Conservation (phyloP, 2,329 filamentous ascomycete species). For the Paracoccidioides brasiliensis region DNA sequence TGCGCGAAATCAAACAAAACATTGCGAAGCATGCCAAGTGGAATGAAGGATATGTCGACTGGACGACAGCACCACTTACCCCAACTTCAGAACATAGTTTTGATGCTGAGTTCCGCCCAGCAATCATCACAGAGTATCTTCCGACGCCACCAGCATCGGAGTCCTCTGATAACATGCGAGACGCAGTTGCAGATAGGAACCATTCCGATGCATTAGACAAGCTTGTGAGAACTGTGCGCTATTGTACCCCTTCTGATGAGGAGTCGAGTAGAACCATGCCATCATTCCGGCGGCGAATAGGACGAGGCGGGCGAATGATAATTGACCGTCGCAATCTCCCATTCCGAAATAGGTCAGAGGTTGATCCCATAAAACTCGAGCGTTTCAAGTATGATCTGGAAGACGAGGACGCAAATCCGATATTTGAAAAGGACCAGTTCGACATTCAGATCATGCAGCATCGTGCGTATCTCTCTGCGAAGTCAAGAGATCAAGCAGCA, state of each 20-base stretch:
- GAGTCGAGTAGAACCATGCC: conserved; percentile 37
- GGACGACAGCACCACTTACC: conserved; percentile 73
- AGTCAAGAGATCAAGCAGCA: conserved; percentile 30
- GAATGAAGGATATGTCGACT: conserved; percentile 81
- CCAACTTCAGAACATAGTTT: conserved; percentile 55
- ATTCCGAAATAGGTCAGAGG: conserved; percentile 36
- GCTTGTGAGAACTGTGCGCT: conserved; percentile 24
- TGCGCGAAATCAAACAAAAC: conserved; percentile 72
- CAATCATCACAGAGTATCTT: conserved; percentile 52
- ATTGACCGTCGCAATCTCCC: conserved; percentile 69
- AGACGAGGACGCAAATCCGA: conserved; percentile 61
- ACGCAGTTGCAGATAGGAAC: conserved; percentile 23
- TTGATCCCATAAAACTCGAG: conserved; percentile 43
- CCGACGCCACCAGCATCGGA: conserved; percentile 38
- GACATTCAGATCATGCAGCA: conserved; percentile 45
- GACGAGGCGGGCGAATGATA: conserved; percentile 71
- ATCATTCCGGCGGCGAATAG: conserved; percentile 70
- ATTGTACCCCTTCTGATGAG: conserved; percentile 32
- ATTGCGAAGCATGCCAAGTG: conserved; percentile 79
- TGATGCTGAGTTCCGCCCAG: conserved; percentile 55
- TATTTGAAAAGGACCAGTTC: conserved; percentile 63
- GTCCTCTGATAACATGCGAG: conserved; percentile 33
- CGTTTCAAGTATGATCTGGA: conserved; percentile 82
- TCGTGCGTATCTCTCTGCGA: conserved; percentile 37
- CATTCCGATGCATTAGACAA: conserved; percentile 24